Percentiles rank a stretch among this genome's conserved stretches.
These are phyloP conservation scores for Plasmodium vinckei DNA, from an alignment of 169 alveolate genomes.

Conservation along the genomic window DNA sequence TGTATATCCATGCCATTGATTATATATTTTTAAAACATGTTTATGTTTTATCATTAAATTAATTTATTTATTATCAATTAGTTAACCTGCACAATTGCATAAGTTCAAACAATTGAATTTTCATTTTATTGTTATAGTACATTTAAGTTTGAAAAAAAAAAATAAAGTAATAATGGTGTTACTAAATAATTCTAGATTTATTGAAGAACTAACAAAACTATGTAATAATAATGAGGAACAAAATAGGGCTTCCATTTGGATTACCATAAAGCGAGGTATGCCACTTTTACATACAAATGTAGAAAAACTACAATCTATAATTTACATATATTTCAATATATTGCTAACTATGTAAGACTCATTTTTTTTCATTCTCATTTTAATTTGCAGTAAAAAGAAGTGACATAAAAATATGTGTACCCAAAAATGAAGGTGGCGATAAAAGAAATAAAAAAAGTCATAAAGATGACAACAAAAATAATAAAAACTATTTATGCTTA, in stretches of 20 bases:
- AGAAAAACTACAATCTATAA: background rate
- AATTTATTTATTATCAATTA: too few relatives aligned
- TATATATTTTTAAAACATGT: too few relatives aligned
- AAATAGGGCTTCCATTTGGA: conserved; percentile 80
- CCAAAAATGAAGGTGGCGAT: conserved; percentile 14
- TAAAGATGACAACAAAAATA: conserved; percentile 26
- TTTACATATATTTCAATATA: background rate
- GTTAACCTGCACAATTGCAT: too few relatives aligned
- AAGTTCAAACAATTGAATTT: too few relatives aligned
- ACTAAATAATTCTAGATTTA: conserved; percentile 77
- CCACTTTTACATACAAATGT: background rate
- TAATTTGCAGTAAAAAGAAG: conserved; percentile 31
- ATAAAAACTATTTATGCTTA: conserved; percentile 38
- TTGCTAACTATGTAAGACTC: background rate
- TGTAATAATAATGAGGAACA: conserved; percentile 75
- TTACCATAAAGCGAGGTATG: conserved; percentile 83
- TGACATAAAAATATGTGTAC: conserved; percentile 7
- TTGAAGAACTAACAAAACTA: conserved; percentile 78
- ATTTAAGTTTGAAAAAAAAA: too few relatives aligned
- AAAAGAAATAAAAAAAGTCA: conserved; percentile 35
- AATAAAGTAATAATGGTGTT: conserved; percentile 78
- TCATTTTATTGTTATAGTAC: too few relatives aligned
- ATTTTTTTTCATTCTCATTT: background rate
- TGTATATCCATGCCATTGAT: too few relatives aligned
- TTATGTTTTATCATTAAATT: too few relatives aligned